Evolutionary conservation across 2,329 filamentous ascomycete species (phyloP), one percentile per base, ranked within the genome.

Genomic region (Truncatella angustata): DNA sequence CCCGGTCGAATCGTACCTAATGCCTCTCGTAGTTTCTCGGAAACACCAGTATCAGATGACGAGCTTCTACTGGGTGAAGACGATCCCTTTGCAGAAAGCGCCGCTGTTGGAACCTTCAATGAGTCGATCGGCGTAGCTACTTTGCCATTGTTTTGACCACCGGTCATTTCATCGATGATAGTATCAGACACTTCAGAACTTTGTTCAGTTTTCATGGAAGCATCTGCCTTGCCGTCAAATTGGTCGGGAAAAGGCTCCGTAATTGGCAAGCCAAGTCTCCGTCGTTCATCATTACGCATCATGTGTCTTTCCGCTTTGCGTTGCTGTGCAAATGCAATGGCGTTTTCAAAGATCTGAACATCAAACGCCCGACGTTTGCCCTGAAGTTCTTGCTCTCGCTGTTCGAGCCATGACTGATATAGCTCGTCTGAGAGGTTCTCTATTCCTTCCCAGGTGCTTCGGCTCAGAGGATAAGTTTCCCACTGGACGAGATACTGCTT

Each of bases 401-500:
- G 69, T 23, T 67, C 61, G 45, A 70, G 63, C 80, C 80, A 83
- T 3, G 70, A 61, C 0, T 60, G 53, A 2, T 74, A 59, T 4
- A 81, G 63, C 0, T 66, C 66, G 2, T 63, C 55, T 0, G 65
- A 66, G 4, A 83, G 60, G 50, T 80, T 67, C 4, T 70, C 63
- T 9, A 62, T 56, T 0, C 80, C 78, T 56, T 84, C 80, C 80
- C 80, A 84, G 0, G 81, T 84, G 51, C 76, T 74, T 52, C 79
- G 66, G n/a, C 81, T 65, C 4, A 84, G 55, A 1, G 75, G 71
- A 60, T 86, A 91, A 2, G 72, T 77, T 23, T 73, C 70, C 87
- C 87, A 91, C 54, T 81, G 77, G 20, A 89, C 78, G 1, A 91
- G 74, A 61, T 83, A 90, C 21, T 70, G 59, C 24, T 61, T 66